These are phyloP conservation scores for Phialocephala sp. DNA, from an alignment of 2,329 filamentous ascomycete species.

Conservation along the genomic window DNA sequence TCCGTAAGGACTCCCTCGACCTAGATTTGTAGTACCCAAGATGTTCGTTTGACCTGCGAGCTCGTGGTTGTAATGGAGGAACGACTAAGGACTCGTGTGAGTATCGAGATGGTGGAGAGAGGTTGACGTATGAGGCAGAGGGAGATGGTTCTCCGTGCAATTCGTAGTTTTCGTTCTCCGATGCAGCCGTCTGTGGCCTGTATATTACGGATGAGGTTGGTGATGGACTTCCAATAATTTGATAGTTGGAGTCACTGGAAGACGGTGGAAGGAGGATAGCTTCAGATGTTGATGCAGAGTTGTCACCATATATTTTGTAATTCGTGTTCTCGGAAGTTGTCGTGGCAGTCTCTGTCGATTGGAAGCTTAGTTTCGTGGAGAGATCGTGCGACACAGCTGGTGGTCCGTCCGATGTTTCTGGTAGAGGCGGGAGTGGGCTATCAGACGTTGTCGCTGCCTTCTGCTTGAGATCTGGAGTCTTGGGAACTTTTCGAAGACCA, in stretches of 20 bases:
- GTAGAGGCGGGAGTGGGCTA: constrained; percentile 36
- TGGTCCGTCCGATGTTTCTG: constrained; percentile 34
- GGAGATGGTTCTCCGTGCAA: constrained; percentile 53
- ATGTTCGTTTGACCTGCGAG: constrained; percentile 54
- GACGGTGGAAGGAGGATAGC: constrained; percentile 30
- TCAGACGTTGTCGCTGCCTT: constrained; percentile 31
- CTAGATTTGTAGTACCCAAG: constrained; percentile 55
- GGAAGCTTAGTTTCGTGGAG: constrained; percentile 43
- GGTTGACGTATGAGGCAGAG: constrained; percentile 46
- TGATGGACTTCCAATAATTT: constrained; percentile 57
- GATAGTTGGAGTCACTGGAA: constrained; percentile 51
- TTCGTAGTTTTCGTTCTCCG: constrained; percentile 55
- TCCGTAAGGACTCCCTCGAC: constrained; percentile 59
- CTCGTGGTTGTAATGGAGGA: constrained; percentile 57
- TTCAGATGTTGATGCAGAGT: constrained; percentile 33
- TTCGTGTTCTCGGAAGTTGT: constrained; percentile 43
- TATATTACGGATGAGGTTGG: constrained; percentile 43
- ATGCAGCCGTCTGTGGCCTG: constrained; percentile 38
- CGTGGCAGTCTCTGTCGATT: constrained; percentile 38
- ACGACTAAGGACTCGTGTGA: constrained; percentile 67
- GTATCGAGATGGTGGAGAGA: constrained; percentile 48
- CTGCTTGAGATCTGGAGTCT: constrained; percentile 43
- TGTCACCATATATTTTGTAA: constrained; percentile 41
- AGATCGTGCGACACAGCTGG: constrained; percentile 37
- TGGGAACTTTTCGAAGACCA: constrained; percentile 44